Evolutionary conservation across 139 green algal genomes (phyloP).

Genomic region (Tetratostichococcus sp.): DNA sequence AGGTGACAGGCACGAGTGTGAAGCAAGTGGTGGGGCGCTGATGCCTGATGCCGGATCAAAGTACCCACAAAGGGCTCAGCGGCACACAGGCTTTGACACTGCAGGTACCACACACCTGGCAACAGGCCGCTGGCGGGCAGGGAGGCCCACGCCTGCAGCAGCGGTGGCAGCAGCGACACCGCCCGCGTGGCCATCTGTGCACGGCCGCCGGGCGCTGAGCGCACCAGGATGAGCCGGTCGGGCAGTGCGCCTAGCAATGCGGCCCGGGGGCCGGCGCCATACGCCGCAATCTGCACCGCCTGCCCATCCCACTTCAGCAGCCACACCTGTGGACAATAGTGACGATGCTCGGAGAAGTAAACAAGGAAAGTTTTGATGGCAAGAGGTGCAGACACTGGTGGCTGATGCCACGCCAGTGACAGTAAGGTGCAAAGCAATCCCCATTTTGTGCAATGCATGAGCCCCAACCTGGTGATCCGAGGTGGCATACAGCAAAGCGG

Average conservation of each 20-base stretch:
- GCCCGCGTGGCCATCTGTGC: slow-evolving; percentile 25
- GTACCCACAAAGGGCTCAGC: too few relatives aligned
- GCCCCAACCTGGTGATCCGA: slow-evolving; percentile 20
- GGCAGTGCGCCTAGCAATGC: slow-evolving; percentile 36
- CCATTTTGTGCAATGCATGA: too few relatives aligned
- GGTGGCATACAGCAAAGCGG: slow-evolving; percentile 41
- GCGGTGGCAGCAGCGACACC: slow-evolving; percentile 24
- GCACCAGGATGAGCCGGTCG: slow-evolving; percentile 41
- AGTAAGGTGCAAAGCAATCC: too few relatives aligned
- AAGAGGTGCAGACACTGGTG: too few relatives aligned
- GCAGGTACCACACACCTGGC: too few relatives aligned
- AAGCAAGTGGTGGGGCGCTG: too few relatives aligned
- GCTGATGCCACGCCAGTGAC: too few relatives aligned
- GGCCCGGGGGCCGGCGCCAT: slow-evolving; percentile 25
- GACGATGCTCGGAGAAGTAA: too few relatives aligned
- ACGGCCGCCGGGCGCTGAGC: not conserved
- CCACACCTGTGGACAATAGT: not conserved
- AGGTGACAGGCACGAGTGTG: not conserved
- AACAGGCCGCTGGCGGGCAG: slow-evolving; percentile 23
- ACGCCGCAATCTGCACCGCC: slow-evolving; percentile 39
- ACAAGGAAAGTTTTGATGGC: too few relatives aligned
- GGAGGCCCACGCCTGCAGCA: slow-evolving; percentile 42
- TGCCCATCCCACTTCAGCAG: slow-evolving; percentile 12
- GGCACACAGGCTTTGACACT: too few relatives aligned
- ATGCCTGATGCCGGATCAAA: too few relatives aligned